Percentiles rank a stretch among this genome's conserved stretches.
Evolutionary conservation across 306 rosid species (phyloP).

Genomic region (Rubus idaeus): DNA sequence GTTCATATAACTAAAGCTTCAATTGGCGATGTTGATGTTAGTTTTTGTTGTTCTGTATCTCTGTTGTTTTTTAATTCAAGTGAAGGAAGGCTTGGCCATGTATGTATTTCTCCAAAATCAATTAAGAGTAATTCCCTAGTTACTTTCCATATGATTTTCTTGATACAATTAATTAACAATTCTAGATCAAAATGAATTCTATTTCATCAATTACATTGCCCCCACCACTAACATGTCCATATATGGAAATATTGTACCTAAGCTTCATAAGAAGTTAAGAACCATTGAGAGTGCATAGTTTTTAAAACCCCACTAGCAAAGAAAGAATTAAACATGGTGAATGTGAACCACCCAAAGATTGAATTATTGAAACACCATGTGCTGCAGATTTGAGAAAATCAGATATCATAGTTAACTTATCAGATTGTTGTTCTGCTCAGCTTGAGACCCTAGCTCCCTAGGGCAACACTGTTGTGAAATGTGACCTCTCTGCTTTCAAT

Average conservation of each 20-base stretch:
- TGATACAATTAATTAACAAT: background rate
- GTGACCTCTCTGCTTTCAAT: background rate
- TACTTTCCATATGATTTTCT: background rate
- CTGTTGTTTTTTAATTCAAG: constrained; percentile 11
- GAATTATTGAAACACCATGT: background rate
- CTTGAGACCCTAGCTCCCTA: background rate
- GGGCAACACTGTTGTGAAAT: background rate
- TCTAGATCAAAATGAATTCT: background rate
- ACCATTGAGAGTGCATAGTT: constrained; percentile 15
- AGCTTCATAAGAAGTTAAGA: background rate
- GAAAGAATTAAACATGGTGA: background rate
- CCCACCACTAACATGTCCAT: background rate
- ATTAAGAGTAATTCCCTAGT: constrained; percentile 20
- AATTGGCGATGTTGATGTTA: constrained; percentile 26
- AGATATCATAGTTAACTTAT: background rate
- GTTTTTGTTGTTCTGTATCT: constrained; percentile 1
- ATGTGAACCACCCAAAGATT: constrained; percentile 1
- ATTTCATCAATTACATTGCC: background rate
- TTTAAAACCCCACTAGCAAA: constrained; percentile 11
- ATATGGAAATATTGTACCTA: background rate
- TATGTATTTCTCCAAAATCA: constrained; percentile 20
- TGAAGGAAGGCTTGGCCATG: constrained; percentile 16
- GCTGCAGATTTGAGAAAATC: background rate
- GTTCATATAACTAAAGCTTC: constrained; percentile 31
- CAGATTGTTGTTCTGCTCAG: background rate